Evolutionary conservation across 768 basidiomycete genomes (phyloP).

Genomic region (Podaxis sp.): DNA sequence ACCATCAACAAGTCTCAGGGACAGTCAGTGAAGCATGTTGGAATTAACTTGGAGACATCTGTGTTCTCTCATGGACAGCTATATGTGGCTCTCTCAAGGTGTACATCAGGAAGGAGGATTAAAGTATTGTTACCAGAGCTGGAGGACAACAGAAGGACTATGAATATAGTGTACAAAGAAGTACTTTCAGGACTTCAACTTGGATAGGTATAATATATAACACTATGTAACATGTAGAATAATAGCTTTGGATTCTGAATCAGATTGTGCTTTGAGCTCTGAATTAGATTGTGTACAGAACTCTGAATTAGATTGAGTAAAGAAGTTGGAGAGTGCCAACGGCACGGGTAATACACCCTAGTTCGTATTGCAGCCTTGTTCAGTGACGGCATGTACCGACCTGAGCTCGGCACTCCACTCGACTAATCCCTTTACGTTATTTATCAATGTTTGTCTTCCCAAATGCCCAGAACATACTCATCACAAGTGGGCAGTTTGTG

Average conservation of each 20-base stretch:
- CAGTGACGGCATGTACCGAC: too few species aligned
- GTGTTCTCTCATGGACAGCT: conserved; percentile 40
- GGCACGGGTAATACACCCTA: too few species aligned
- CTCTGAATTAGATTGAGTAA: too few species aligned
- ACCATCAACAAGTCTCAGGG: conserved; percentile 41
- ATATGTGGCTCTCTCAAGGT: conserved; percentile 36
- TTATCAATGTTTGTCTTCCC: not conserved
- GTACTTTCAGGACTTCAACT: too few species aligned
- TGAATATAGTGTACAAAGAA: not conserved
- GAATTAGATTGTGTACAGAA: too few species aligned
- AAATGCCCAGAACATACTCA: not conserved
- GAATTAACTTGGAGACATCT: too few species aligned
- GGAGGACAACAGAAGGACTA: not conserved
- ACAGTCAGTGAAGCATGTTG: conserved; percentile 34
- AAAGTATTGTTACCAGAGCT: conserved; percentile 24
- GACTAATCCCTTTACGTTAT: not conserved
- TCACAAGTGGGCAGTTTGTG: not conserved
- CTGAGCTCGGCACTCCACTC: not conserved
- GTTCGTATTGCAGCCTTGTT: not conserved
- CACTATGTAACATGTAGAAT: too few species aligned
- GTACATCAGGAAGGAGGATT: conserved; percentile 24
- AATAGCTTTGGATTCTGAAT: too few species aligned
- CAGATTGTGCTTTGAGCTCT: too few species aligned
- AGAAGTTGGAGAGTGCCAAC: too few species aligned
- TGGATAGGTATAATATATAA: too few species aligned